A percentile compares a stretch with the other conserved stretches of the same genome.
phyloP scores from a whole-genome alignment of 2,329 filamentous ascomycete species.

The Aureobasidium lini region DNA sequence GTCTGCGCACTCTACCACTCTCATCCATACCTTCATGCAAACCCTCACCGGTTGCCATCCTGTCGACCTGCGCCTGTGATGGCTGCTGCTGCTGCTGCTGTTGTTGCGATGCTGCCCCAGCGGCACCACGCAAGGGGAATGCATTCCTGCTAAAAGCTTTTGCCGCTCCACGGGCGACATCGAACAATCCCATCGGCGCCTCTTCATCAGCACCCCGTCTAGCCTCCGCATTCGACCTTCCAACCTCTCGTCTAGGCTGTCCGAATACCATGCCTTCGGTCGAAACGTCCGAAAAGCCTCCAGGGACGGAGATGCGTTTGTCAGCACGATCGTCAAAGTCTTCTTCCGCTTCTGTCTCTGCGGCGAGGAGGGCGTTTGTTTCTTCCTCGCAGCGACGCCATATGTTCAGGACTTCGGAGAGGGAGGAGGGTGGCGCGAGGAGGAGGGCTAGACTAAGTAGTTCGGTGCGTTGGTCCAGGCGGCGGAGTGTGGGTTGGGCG shows the following conservation, averaged over 20 bases:
- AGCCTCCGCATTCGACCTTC: slow-evolving; percentile 16
- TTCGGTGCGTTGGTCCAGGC: slow-evolving; percentile 74
- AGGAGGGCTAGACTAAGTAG: slow-evolving; percentile 68
- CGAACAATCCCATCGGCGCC: slow-evolving; percentile 46
- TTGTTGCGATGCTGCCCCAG: slow-evolving; percentile 15
- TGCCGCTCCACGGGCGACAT: slow-evolving; percentile 43
- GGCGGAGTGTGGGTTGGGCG: slow-evolving; percentile 55
- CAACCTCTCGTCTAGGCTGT: slow-evolving; percentile 36
- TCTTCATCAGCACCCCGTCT: slow-evolving; percentile 36
- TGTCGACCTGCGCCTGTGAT: slow-evolving; percentile 10
- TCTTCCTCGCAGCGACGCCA: slow-evolving; percentile 75
- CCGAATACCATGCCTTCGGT: slow-evolving; percentile 27
- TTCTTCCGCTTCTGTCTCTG: slow-evolving; percentile 61
- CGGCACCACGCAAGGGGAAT: slow-evolving; percentile 33
- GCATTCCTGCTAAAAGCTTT: slow-evolving; percentile 40
- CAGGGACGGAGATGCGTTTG: slow-evolving; percentile 31
- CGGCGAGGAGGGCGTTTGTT: slow-evolving; percentile 56
- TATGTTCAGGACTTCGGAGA: slow-evolving; percentile 67
- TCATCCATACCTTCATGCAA: slow-evolving; percentile 11
- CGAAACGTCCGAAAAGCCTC: slow-evolving; percentile 33
- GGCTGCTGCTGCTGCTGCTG: slow-evolving; percentile 15
- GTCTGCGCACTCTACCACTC: slow-evolving; percentile 50
- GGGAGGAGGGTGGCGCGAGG: slow-evolving; percentile 60
- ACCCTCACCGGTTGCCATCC: not conserved
- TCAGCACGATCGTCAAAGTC: slow-evolving; percentile 63